A percentile compares a stretch with the other conserved stretches of the same genome.
Conservation (phyloP, 495 filamentous ascomycete species). For the Neurospora sp. region DNA sequence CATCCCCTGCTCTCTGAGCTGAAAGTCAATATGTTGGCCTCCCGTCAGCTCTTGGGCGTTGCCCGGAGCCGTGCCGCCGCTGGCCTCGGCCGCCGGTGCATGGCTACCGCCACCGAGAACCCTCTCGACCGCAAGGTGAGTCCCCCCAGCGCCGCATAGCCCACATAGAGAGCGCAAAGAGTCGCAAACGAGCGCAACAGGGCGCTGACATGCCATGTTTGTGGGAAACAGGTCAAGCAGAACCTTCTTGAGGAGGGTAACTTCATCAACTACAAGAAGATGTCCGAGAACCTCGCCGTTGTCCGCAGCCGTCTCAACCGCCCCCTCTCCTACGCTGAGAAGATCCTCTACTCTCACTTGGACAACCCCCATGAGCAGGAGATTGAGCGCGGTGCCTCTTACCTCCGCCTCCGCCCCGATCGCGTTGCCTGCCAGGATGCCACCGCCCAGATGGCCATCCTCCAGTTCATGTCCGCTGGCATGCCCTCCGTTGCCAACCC, state of each 20-base stretch:
- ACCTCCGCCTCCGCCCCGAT: constrained; percentile 92
- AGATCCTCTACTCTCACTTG: constrained; percentile 97
- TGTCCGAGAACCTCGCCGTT: constrained; percentile 91
- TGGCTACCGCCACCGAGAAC: constrained; percentile 44
- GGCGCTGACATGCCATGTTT: constrained; percentile 10
- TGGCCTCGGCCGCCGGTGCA: constrained; percentile 39
- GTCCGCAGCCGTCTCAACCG: constrained; percentile 82
- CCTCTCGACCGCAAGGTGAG: constrained; percentile 45
- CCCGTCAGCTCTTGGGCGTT: constrained; percentile 43
- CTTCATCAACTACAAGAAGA: constrained; percentile 74
- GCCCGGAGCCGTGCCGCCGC: constrained; percentile 40
- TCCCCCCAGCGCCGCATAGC: background rate
- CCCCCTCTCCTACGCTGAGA: constrained; percentile 92
- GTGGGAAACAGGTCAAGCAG: constrained; percentile 35
- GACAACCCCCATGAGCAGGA: constrained; percentile 95
- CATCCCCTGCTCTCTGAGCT: constrained; percentile 13
- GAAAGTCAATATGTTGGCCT: constrained; percentile 43
- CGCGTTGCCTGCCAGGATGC: constrained; percentile 99
- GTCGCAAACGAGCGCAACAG: background rate
- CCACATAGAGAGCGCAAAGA: background rate
- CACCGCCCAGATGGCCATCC: constrained; percentile 98
- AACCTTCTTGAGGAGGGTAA: constrained; percentile 48
- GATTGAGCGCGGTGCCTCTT: constrained; percentile 88
- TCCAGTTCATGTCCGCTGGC: constrained; percentile 98
- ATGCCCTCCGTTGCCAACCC: constrained; percentile 92